Base-by-base conservation (phyloP, 352 stramenopile genomes). In the Globisporangium solare region DNA sequence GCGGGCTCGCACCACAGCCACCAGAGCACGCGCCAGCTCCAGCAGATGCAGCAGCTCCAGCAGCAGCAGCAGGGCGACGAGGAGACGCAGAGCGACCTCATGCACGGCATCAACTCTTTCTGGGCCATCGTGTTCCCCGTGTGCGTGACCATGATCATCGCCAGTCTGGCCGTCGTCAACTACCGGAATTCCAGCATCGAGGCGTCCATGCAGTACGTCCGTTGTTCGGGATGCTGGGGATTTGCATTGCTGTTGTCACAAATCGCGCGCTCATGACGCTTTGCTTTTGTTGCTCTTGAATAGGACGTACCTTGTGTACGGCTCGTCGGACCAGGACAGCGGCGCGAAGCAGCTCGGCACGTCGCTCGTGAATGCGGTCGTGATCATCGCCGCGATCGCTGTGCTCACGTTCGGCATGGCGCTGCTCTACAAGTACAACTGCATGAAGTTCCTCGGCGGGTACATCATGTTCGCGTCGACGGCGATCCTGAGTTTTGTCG, bases 401-500 rank as follows among this genome's bases (percentile, higher is more conserved):
- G 15, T 88, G 18, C 66, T 95, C 2, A 96, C 89, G 21, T 96
- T 97, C 53, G 73, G 83, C 56, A 95, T 97, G 81, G 89, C 84
- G 47, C 61, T 95, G 46, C 68, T 95, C 24, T 96, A 96, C 69
- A 94, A 95, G 63, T 94, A 83, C 70, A 92, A 94, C 69, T 94
- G 83, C 71, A 89, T 83, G 62, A 88, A 84, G 64, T 85, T 89
- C 57, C 64, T 92, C 8, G 70, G 70, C 6, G 85, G 82, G 21
- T 96, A 94, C 70, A 92, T 96, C 58, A 94, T 96, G 83, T 89
- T 96, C 53, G 77, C 88, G 2, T 94, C 84, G 27, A 82, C 82
- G 43, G 82, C 83, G 39, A 90, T 95, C 32, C 65, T 97, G 55
- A 88, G 79, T 47, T 95, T 94, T 54, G 86, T 94, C 18, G 87